Base-by-base conservation (phyloP, 148 eudicot species). In the Polygonum aviculare region DNA sequence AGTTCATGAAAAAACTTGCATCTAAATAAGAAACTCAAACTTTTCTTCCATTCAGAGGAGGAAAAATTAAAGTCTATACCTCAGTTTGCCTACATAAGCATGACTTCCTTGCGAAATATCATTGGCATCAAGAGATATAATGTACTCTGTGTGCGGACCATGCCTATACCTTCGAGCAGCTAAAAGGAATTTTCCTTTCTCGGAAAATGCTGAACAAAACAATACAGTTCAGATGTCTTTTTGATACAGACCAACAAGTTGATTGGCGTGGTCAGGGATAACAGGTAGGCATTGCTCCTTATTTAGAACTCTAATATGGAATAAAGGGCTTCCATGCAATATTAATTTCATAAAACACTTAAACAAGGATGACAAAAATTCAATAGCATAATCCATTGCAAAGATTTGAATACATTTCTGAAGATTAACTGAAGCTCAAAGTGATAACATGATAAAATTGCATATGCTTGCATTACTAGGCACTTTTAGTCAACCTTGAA, bases 41-140 rank as follows among this genome's bases (percentile, higher is more conserved):
- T 39, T 18, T 18, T 39, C 35, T 71, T 18, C 21, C 74, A 11
- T 39, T 35, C 35, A 39, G 14, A 11, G 19, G 45, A 33, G 18
- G 14, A 69, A 11, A 69, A 2, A 1, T 7, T 33, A 81, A 69
- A 49, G 62, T 33, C 12, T 84, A 79, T 81, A 95, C 99, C 97
- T 87, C 75, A 95, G 75, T 85, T 92, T 95, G 82, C 99, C 99
- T 80, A 95, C 91, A 77, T 93, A 95, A 10, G 96, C 91, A 65
- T 85, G 91, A 81, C 93, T 95, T 86, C 97, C 91, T 83, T 90
- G 97, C 51, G 96, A 92, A 31, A 95, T 69, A 80, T 93, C 99
- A 79, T 86, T 86, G 5, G 91, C 86, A 67, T 91, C 94, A 74
- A 95, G 94, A 18, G 99, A 92, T 75, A 95, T 86, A 51, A 93